These are phyloP conservation scores for Tephrocybe sp. DNA, from an alignment of 768 basidiomycete genomes.

Conservation along the genomic window DNA sequence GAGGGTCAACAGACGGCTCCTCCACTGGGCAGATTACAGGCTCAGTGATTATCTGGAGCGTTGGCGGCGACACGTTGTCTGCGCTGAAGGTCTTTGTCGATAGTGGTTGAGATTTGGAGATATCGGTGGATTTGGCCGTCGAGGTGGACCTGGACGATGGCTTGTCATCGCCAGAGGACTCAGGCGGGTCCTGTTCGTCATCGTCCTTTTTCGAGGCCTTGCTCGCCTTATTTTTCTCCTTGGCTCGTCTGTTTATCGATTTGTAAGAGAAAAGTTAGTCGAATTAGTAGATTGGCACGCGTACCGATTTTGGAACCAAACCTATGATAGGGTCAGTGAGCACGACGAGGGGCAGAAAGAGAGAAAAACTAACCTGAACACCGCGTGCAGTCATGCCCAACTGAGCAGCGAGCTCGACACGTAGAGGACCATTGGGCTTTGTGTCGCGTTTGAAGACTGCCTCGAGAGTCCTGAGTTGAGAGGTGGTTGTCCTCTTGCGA, in stretches of 20 bases:
- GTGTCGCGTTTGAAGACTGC: conserved; percentile 82
- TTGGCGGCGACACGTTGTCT: conserved; percentile 34
- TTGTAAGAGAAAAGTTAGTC: conserved; percentile 7
- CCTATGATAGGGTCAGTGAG: conserved; percentile 42
- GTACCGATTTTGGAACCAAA: conserved; percentile 89
- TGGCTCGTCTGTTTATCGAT: conserved; percentile 59
- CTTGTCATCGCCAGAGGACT: conserved; percentile 25
- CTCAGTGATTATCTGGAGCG: conserved; percentile 38
- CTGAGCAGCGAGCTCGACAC: conserved; percentile 77
- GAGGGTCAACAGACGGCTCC: conserved; percentile 31
- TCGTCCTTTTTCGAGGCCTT: conserved; percentile 40
- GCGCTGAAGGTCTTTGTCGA: conserved; percentile 25
- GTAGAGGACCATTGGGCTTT: conserved; percentile 81
- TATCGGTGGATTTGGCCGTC: conserved; percentile 7
- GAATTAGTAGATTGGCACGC: conserved; percentile 6
- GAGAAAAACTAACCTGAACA: conserved; percentile 71
- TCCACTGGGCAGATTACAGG: conserved; percentile 25
- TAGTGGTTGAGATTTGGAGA: conserved; percentile 10
- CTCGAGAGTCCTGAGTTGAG: conserved; percentile 89
- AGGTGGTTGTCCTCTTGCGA: conserved; percentile 82
- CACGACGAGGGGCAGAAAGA: conserved; percentile 5
- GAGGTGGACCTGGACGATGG: conserved; percentile 3
- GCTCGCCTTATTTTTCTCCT: conserved; percentile 69
- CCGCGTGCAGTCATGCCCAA: conserved; percentile 91
- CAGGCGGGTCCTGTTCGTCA: conserved; percentile 21